A percentile compares a stretch with the other conserved stretches of the same genome.
Evolutionary conservation across 2,329 filamentous ascomycete species (phyloP).

Genomic region (Xylaria sp.): DNA sequence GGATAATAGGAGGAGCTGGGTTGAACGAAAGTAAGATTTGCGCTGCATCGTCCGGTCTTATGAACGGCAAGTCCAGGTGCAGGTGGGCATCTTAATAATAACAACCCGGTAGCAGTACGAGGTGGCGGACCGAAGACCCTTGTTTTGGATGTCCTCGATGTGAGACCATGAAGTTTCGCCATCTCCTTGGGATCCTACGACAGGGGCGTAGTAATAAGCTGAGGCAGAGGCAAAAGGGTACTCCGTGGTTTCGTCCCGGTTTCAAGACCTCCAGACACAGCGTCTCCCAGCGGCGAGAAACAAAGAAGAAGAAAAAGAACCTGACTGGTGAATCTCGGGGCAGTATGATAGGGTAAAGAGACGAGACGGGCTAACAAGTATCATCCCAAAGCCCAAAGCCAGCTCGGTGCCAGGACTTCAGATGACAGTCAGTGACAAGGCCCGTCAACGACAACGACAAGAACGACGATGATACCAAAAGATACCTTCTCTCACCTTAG

Average conservation of each 20-base stretch:
- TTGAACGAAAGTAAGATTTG: constrained; percentile 27
- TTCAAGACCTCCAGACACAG: constrained; percentile 38
- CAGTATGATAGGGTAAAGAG: background rate
- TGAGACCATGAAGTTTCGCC: constrained; percentile 31
- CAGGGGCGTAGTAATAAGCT: constrained; percentile 27
- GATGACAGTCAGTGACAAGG: constrained; percentile 8
- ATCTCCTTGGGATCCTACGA: constrained; percentile 26
- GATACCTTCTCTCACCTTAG: background rate
- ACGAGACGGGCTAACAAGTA: constrained; percentile 4
- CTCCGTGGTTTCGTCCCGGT: constrained; percentile 39
- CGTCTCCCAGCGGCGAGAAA: constrained; percentile 17
- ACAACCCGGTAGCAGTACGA: constrained; percentile 27
- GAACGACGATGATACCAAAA: background rate
- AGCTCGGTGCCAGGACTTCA: background rate
- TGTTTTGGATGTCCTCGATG: constrained; percentile 22
- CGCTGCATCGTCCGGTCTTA: constrained; percentile 31
- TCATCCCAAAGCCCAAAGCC: constrained; percentile 8
- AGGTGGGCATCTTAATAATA: constrained; percentile 40
- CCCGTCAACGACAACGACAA: background rate
- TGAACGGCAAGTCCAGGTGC: constrained; percentile 30
- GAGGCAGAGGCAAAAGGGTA: constrained; percentile 33
- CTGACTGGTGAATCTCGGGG: background rate
- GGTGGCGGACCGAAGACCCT: constrained; percentile 33
- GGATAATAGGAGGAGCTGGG: background rate
- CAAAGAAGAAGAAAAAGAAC: background rate